Conservation (phyloP, 805 yeast genomes). For the Candida coquimbonensis region DNA sequence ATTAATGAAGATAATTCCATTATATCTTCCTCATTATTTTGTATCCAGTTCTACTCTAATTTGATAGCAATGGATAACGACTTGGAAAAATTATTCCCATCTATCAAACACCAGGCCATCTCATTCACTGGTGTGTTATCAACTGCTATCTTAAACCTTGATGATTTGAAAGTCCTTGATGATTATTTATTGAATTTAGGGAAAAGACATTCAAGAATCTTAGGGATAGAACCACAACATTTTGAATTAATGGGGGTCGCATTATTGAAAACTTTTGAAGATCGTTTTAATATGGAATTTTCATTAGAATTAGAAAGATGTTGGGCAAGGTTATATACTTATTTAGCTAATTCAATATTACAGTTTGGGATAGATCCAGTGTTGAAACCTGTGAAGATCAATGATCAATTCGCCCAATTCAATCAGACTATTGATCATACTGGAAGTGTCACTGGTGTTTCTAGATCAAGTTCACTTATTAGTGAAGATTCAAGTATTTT, state of each 20-base stretch:
- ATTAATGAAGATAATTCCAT: conserved; percentile 29
- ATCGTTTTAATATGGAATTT: conserved; percentile 47
- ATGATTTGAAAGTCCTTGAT: conserved; percentile 48
- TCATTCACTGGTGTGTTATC: conserved; percentile 75
- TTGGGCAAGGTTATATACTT: conserved; percentile 67
- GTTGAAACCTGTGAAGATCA: conserved; percentile 25
- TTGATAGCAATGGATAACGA: conserved; percentile 52
- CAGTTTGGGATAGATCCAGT: conserved; percentile 41
- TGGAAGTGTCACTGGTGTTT: too few relatives aligned
- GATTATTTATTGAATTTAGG: conserved; percentile 58
- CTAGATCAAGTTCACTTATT: too few relatives aligned
- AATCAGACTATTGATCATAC: not conserved
- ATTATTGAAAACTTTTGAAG: conserved; percentile 58
- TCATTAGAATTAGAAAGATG: conserved; percentile 56
- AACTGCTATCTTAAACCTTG: conserved; percentile 58
- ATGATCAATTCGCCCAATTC: conserved; percentile 6
- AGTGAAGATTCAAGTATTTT: not conserved
- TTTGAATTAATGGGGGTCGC: conserved; percentile 73
- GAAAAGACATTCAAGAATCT: conserved; percentile 65
- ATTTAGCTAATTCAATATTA: conserved; percentile 58
- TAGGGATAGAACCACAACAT: conserved; percentile 63
- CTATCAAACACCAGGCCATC: conserved; percentile 70
- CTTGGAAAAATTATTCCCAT: conserved; percentile 62
- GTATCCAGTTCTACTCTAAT: conserved; percentile 71
- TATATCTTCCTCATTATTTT: conserved; percentile 55